phyloP scores from a whole-genome alignment of 495 filamentous ascomycete genomes.

The Podospora pseudoanserina region DNA sequence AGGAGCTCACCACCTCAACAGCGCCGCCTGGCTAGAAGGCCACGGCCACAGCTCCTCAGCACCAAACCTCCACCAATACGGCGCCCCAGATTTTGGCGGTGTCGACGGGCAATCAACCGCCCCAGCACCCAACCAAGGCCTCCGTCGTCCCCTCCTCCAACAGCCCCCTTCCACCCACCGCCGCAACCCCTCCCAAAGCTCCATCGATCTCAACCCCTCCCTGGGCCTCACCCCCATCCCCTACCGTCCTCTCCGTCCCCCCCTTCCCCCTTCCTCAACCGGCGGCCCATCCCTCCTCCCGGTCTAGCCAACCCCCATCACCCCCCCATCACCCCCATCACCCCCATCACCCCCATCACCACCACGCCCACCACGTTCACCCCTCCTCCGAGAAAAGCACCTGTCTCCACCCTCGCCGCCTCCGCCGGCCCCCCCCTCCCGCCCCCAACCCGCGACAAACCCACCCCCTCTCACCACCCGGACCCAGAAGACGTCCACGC shows the following conservation, averaged over 20 bases:
- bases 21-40: conserved; percentile 39
- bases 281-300: conserved; percentile 10
- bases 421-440: conserved; percentile 31
- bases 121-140: not conserved
- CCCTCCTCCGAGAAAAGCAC: conserved; percentile 48
- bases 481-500: not conserved
- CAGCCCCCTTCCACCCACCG: conserved; percentile 29
- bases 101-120: conserved; percentile 3
- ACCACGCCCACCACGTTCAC: conserved; percentile 52
- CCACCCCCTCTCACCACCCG: not conserved
- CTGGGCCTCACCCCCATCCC: conserved; percentile 13
- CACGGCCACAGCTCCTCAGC: conserved; percentile 31
- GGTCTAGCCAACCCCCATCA: conserved; percentile 2
- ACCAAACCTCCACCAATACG: conserved; percentile 27
- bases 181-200: conserved; percentile 44
- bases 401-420: conserved; percentile 51
- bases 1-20: conserved; percentile 51
- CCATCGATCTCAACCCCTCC: conserved; percentile 35
- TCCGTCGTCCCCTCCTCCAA: conserved; percentile 4
- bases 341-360: conserved; percentile 33
- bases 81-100: conserved; percentile 6
- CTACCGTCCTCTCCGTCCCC: conserved; percentile 10
- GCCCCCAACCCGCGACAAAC: conserved; percentile 47
- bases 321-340: conserved; percentile 40
- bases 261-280: not conserved